Evolutionary conservation across 31 red algal species (phyloP).

Genomic region (Endocladia muricata): DNA sequence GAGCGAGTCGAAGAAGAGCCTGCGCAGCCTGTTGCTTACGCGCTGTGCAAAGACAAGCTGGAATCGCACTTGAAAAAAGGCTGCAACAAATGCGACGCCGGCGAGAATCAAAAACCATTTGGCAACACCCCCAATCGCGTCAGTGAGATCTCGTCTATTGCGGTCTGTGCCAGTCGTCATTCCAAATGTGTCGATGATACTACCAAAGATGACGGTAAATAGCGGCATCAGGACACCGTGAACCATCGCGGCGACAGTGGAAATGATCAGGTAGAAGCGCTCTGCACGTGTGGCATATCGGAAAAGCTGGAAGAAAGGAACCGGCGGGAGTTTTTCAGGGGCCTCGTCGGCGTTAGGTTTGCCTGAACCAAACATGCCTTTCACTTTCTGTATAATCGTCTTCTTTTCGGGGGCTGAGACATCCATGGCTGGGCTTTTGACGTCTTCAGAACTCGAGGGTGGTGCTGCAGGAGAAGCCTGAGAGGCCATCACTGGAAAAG

Average conservation of each 20-base stretch:
- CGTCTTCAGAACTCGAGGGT: no score
- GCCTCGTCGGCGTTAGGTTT: no score
- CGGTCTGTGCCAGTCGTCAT: not conserved
- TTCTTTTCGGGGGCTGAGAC: no score
- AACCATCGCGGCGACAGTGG: conserved; percentile 39
- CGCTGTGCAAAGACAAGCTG: conserved; percentile 48
- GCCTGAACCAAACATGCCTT: no score
- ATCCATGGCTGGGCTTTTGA: no score
- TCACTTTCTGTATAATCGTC: no score
- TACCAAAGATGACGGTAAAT: conserved; percentile 83
- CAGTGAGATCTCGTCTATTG: conserved; percentile 8
- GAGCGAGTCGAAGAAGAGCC: conserved; percentile 50
- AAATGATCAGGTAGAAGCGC: conserved; percentile 29
- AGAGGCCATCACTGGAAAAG: no score
- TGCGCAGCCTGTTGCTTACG: conserved; percentile 34
- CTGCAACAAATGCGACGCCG: conserved; percentile 44
- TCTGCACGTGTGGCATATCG: conserved; percentile 46
- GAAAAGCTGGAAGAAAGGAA: conserved; percentile 41
- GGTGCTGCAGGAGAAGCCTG: no score
- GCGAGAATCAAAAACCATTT: conserved; percentile 63
- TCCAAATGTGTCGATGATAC: conserved; percentile 55
- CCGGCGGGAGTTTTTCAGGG: conserved; percentile 31
- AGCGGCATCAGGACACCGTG: conserved; percentile 76
- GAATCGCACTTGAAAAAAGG: conserved; percentile 51
- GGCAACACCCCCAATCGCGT: conserved; percentile 20